phyloP scores from a whole-genome alignment of 257 asterid genomes.

The Paraleonurus japonicus region DNA sequence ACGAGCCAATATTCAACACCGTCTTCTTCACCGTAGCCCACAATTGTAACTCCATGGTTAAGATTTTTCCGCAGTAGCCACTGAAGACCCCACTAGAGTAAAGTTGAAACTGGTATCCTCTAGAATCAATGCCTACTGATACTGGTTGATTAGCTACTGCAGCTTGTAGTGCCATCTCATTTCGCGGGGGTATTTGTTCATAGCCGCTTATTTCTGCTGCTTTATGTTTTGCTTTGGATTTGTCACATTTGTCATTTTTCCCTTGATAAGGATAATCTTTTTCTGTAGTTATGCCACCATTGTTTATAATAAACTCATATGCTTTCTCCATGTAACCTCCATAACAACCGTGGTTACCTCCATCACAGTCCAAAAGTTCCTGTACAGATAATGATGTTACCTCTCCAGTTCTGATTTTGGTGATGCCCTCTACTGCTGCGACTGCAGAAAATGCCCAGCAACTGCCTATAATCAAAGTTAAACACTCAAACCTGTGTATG shows the following conservation, averaged over 20 bases:
- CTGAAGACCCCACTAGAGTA: slow-evolving; percentile 52
- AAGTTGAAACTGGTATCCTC: slow-evolving; percentile 39
- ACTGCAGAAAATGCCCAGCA: slow-evolving; percentile 83
- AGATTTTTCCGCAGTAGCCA: slow-evolving; percentile 44
- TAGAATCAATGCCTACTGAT: slow-evolving; percentile 59
- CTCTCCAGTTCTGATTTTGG: slow-evolving; percentile 55
- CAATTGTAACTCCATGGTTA: slow-evolving; percentile 53
- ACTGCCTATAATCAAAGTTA: slow-evolving; percentile 48
- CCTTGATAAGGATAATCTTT: slow-evolving; percentile 48
- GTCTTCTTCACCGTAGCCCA: slow-evolving; percentile 51
- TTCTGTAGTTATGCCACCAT: slow-evolving; percentile 50
- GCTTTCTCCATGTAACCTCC: slow-evolving; percentile 61
- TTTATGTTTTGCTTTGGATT: slow-evolving; percentile 4
- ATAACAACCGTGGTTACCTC: slow-evolving; percentile 44
- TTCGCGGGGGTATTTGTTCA: slow-evolving; percentile 27
- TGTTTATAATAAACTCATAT: slow-evolving; percentile 42
- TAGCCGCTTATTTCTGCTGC: slow-evolving; percentile 51
- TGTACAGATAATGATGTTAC: slow-evolving; percentile 66
- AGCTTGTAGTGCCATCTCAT: slow-evolving; percentile 44
- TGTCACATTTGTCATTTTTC: slow-evolving; percentile 35
- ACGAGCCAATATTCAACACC: slow-evolving; percentile 58
- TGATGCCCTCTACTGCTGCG: slow-evolving; percentile 70
- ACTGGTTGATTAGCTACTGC: slow-evolving; percentile 67
- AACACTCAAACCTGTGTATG: not conserved
- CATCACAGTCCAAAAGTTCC: slow-evolving; percentile 65